Evolutionary conservation across 129 eudicot species (phyloP), one percentile per base, ranked within the genome.

Genomic region (Centella asiatica): DNA sequence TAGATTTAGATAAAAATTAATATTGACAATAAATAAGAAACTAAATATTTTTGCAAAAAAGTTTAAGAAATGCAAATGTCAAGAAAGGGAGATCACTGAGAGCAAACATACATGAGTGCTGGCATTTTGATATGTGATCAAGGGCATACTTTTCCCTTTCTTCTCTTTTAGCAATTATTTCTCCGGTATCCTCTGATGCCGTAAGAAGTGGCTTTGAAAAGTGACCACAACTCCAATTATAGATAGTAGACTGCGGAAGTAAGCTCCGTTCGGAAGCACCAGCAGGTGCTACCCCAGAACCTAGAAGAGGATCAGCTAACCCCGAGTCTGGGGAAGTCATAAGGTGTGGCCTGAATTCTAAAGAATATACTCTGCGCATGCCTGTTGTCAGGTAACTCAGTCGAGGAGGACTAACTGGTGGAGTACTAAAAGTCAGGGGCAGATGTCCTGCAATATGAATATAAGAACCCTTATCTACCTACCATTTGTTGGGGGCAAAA

Each of bases 381-480:
- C 86, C 87, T 23, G 74, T 42, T 0, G 84, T 81, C 67, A 87
- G 65, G 71, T 92, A 92, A 76, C 84, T 92, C 52, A 96, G 80
- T 44, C 95, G 76, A 53, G 99, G 99, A 51, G 99, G 99, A 78
- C 99, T 92, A 42, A 92, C 99, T 44, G 99, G 99, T 22, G 96
- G 99, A 32, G 96, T 92, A 78, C 99, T 80, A 66, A 92, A 92
- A 24, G 99, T 70, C 52, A 78, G 65, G 23, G 95, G 84, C 51
- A 78, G 50, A 76, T 76, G 87, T 34, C 89, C 90, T 75, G 82
- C 26, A 56, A 10, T 26, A 24, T 77, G 19, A 57, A 57, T 54
- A 1, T 20, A 29, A 63, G n/a, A n/a, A n/a, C n/a, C n/a, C n/a
- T n/a, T n/a, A n/a, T n/a, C n/a, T n/a, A n/a, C n/a, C n/a, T 14